Evolutionary conservation across 2,329 filamentous ascomycete species (phyloP).

Genomic region (Fusarium sp.): DNA sequence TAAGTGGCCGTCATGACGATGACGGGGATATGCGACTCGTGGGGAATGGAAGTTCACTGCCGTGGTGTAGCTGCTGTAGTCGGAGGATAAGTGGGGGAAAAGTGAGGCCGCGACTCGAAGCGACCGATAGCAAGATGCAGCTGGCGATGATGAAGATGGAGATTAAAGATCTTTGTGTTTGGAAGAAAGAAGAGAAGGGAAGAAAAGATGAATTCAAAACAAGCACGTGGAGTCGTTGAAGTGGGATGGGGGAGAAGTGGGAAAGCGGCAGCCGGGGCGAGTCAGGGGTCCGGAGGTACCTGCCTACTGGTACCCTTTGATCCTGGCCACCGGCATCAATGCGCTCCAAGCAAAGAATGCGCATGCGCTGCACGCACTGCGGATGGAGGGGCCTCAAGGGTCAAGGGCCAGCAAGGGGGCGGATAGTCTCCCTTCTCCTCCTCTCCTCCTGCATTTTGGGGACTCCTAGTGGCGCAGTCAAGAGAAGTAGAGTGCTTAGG

Average conservation of each 20-base stretch:
- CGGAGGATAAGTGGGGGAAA: conserved; percentile 2
- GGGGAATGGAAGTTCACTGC: conserved; percentile 15
- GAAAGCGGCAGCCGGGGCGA: conserved; percentile 18
- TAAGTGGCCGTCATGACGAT: conserved; percentile 65
- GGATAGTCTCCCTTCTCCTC: conserved; percentile 12
- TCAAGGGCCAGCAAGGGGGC: conserved; percentile 5
- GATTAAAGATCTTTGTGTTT: conserved; percentile 11
- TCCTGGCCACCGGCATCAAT: background rate
- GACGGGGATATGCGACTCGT: conserved; percentile 27
- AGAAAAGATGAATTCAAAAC: conserved; percentile 43
- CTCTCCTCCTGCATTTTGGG: conserved; percentile 8
- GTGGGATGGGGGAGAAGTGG: conserved; percentile 14
- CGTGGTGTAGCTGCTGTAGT: conserved; percentile 11
- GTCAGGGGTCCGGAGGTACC: conserved; percentile 31
- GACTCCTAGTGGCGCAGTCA: conserved; percentile 25
- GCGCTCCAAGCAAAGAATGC: background rate
- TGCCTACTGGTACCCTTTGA: conserved; percentile 27
- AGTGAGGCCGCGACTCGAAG: conserved; percentile 22
- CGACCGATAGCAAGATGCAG: conserved; percentile 16
- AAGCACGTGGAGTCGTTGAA: conserved; percentile 45
- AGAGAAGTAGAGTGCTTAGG: conserved; percentile 21
- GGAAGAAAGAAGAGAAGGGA: conserved; percentile 29
- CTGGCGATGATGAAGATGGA: conserved; percentile 14
- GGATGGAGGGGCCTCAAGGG: conserved; percentile 19
- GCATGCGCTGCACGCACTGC: background rate